Percentiles rank a stretch among this genome's conserved stretches.
Conservation (phyloP, 139 green algal species). For the Ettlia oleoabundans region DNA sequence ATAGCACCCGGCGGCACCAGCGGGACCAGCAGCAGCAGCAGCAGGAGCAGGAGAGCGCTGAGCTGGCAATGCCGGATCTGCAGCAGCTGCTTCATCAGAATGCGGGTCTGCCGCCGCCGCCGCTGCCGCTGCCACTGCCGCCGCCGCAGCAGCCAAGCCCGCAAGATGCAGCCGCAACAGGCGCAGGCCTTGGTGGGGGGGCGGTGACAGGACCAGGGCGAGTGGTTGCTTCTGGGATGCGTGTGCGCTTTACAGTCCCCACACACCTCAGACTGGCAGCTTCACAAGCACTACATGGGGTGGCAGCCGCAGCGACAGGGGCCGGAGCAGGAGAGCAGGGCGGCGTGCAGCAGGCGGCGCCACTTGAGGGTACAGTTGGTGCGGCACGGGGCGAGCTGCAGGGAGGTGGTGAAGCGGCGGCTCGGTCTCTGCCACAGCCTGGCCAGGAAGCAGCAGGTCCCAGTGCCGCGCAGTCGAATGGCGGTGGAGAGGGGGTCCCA, state of each 20-base stretch:
- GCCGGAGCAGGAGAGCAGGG: neutral
- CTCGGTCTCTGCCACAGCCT: neutral
- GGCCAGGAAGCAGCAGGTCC: neutral
- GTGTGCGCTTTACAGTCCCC: conserved; percentile 13
- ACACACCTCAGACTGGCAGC: neutral
- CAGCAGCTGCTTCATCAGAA: neutral
- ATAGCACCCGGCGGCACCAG: neutral
- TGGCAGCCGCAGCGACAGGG: neutral
- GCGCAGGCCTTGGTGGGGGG: neutral
- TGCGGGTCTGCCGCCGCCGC: neutral
- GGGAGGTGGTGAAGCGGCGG: neutral
- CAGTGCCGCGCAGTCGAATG: neutral
- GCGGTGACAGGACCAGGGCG: neutral
- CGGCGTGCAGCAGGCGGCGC: neutral
- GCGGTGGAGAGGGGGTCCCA: neutral
- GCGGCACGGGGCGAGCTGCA: neutral
- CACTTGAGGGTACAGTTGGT: neutral
- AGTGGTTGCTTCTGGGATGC: neutral
- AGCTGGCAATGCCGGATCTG: neutral
- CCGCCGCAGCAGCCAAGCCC: neutral
- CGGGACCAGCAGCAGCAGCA: neutral
- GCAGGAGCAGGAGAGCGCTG: neutral
- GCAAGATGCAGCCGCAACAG: neutral
- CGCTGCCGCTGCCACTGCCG: neutral
- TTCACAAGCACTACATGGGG: neutral